Conservation (phyloP, 2,329 filamentous ascomycete species). For the Fusarium humuli region DNA sequence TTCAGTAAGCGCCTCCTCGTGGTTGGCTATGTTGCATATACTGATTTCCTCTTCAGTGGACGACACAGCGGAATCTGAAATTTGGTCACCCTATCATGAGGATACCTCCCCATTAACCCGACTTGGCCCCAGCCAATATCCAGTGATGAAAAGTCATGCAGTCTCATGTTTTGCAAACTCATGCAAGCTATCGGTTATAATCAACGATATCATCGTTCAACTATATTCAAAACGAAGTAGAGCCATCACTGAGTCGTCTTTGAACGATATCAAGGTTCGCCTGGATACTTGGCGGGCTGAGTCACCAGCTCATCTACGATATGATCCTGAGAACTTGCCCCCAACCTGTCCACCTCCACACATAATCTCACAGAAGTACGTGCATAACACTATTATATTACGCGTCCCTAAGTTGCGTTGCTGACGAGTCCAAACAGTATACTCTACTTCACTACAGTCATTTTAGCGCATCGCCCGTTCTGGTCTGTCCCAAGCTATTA, state of each 20-base stretch:
- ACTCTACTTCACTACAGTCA: slow-evolving; percentile 1
- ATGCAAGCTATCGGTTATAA: not conserved
- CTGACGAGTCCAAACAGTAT: not conserved
- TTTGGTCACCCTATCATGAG: slow-evolving; percentile 6
- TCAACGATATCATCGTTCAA: slow-evolving; percentile 7
- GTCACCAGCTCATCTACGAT: not conserved
- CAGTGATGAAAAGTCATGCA: slow-evolving; percentile 7
- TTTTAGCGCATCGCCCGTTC: slow-evolving; percentile 6
- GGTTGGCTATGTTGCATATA: not conserved
- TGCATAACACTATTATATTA: too few species aligned
- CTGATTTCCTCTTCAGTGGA: not conserved
- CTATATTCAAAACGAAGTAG: slow-evolving; percentile 6
- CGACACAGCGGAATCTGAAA: slow-evolving; percentile 5
- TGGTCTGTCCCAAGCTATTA: slow-evolving; percentile 1
- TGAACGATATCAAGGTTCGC: slow-evolving; percentile 4
- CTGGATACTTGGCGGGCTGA: slow-evolving; percentile 1
- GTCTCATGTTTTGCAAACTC: slow-evolving; percentile 11
- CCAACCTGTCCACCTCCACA: not conserved
- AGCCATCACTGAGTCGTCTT: slow-evolving; percentile 1
- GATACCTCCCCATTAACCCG: slow-evolving; percentile 2
- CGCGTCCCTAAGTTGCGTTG: not conserved
- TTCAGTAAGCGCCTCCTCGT: not conserved
- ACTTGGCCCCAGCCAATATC: slow-evolving; percentile 1
- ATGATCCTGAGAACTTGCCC: not conserved
- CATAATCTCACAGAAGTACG: slow-evolving; percentile 9